Percentiles rank a stretch among this genome's conserved stretches.
Evolutionary conservation across 1,139 yeast species (phyloP).

Genomic region (Trichomonascaceae sp.): DNA sequence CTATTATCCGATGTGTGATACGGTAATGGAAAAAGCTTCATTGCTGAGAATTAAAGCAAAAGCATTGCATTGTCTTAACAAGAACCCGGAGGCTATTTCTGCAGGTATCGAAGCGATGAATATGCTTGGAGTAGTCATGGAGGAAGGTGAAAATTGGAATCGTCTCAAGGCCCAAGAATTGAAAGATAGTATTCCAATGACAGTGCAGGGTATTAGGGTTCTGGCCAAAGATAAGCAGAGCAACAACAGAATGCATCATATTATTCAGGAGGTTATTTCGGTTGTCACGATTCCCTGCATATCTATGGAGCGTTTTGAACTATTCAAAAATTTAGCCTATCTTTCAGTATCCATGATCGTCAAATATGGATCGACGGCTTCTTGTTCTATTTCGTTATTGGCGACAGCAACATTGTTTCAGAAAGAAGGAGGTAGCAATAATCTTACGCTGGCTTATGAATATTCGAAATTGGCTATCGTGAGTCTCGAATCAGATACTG

Average conservation of each 20-base stretch:
- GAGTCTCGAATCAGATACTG: conserved; percentile 36
- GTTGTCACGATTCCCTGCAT: conserved; percentile 37
- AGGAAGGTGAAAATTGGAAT: conserved; percentile 35
- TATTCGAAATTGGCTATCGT: conserved; percentile 39
- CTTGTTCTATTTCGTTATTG: conserved; percentile 31
- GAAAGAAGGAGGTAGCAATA: conserved; percentile 31
- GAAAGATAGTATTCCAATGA: conserved; percentile 36
- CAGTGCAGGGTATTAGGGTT: conserved; percentile 40
- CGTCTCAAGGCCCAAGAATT: conserved; percentile 26
- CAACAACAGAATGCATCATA: conserved; percentile 30
- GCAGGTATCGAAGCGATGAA: conserved; percentile 23
- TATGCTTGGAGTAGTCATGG: conserved; percentile 26
- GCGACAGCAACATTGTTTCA: conserved; percentile 32
- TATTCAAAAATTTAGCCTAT: conserved; percentile 27
- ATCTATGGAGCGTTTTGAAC: conserved; percentile 19
- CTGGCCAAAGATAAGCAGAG: conserved; percentile 30
- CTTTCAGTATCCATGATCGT: conserved; percentile 30
- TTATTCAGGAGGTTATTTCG: conserved; percentile 42
- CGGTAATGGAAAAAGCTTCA: conserved; percentile 22
- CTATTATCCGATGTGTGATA: conserved; percentile 18
- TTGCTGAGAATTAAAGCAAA: conserved; percentile 35
- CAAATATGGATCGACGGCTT: conserved; percentile 32
- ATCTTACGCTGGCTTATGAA: conserved; percentile 37
- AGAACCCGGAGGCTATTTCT: conserved; percentile 33
- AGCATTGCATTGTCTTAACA: conserved; percentile 37